phyloP scores from a whole-genome alignment of 1,139 yeast genomes.

The Scheffersomyces segobiensis region DNA sequence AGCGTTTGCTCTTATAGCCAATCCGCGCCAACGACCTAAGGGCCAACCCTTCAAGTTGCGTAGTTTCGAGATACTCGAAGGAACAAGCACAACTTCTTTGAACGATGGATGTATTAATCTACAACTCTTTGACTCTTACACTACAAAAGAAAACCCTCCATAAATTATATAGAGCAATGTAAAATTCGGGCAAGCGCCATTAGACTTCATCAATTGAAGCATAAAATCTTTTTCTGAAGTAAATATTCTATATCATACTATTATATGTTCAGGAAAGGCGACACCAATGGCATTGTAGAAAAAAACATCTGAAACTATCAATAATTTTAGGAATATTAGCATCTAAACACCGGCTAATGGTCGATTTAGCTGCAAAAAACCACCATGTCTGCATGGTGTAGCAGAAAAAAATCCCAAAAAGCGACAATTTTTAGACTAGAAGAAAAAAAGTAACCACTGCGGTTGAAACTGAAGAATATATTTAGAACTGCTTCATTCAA shows the following conservation, averaged over 20 bases:
- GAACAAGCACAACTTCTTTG: constrained; percentile 49
- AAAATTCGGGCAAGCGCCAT: neutral
- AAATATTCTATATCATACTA: too few species aligned
- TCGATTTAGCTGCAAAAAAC: neutral
- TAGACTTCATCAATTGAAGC: neutral
- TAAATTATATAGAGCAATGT: constrained; percentile 14
- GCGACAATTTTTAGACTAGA: neutral
- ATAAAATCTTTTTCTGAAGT: too few species aligned
- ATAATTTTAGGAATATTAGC: neutral
- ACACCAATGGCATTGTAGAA: neutral
- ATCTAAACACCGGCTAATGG: neutral
- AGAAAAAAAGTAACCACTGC: neutral
- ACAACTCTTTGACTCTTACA: constrained; percentile 72
- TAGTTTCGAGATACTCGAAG: constrained; percentile 71
- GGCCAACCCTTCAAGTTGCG: constrained; percentile 27
- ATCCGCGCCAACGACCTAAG: constrained; percentile 5
- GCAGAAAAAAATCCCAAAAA: neutral
- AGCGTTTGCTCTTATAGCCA: constrained; percentile 22
- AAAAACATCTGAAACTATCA: too few species aligned
- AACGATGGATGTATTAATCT: constrained; percentile 74
- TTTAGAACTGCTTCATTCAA: neutral
- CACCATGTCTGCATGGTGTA: neutral
- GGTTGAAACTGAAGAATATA: neutral
- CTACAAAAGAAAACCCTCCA: constrained; percentile 68
- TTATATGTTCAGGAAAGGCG: too few species aligned